Conservation (phyloP, 805 yeast species). For the Nakazawaea anatomiae region DNA sequence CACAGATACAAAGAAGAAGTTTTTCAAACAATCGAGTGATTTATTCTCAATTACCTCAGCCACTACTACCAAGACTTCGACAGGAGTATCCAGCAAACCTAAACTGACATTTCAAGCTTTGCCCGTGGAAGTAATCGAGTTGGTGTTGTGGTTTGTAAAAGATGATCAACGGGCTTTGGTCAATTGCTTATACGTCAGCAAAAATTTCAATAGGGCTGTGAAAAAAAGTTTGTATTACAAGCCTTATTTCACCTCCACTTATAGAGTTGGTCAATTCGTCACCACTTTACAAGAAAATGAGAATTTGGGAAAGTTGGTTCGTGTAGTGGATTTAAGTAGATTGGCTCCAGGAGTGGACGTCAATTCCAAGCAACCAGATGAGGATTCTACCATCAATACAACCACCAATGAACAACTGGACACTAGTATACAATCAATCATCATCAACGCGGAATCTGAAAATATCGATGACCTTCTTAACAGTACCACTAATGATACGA, state of each 20-base stretch:
- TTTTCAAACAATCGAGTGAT: constrained; percentile 30
- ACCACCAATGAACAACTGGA: constrained; percentile 7
- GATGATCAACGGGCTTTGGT: constrained; percentile 36
- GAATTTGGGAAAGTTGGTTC: constrained; percentile 51
- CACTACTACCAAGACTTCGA: constrained; percentile 3
- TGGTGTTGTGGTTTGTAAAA: constrained; percentile 27
- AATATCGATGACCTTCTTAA: constrained; percentile 6
- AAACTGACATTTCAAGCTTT: constrained; percentile 22
- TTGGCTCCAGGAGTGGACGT: constrained; percentile 32
- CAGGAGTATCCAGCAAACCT: neutral
- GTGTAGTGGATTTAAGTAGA: constrained; percentile 51
- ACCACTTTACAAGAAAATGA: constrained; percentile 55
- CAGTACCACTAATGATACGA: constrained; percentile 10
- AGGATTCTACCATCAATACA: neutral
- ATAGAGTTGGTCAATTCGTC: constrained; percentile 75
- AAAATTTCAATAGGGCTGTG: constrained; percentile 42
- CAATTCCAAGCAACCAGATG: constrained; percentile 4
- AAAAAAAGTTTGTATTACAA: constrained; percentile 48
- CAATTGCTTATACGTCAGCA: constrained; percentile 44
- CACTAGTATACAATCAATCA: constrained; percentile 1
- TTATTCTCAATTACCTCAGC: constrained; percentile 30
- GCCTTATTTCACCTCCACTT: constrained; percentile 62
- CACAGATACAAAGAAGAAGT: constrained; percentile 23
- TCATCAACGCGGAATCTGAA: constrained; percentile 5
- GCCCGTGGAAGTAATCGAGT: constrained; percentile 37